Conservation (phyloP, 2,329 filamentous ascomycete genomes). For the Cyclaneusma minus region DNA sequence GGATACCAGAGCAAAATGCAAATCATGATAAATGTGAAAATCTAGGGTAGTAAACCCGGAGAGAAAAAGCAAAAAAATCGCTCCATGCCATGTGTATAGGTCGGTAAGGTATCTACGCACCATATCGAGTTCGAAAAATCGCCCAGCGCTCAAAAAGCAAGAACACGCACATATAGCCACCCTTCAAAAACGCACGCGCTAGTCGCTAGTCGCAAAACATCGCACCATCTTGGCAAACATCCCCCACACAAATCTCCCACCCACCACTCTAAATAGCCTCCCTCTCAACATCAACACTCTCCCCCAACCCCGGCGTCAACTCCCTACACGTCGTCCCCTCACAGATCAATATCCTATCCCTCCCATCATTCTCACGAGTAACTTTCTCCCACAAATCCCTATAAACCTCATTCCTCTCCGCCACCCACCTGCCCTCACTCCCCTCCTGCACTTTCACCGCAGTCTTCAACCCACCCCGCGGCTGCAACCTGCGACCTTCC, state of each 20-base stretch:
- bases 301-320: conserved; percentile 6
- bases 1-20: too few relatives aligned
- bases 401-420: conserved; percentile 30
- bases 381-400: conserved; percentile 20
- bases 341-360: conserved; percentile 28
- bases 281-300: not conserved
- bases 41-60: too few relatives aligned
- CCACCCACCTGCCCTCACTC: conserved; percentile 26
- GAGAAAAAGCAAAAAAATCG: too few relatives aligned
- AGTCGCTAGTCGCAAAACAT: too few relatives aligned
- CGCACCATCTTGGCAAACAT: too few relatives aligned
- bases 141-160: too few relatives aligned
- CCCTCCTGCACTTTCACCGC: conserved; percentile 11
- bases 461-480: conserved; percentile 11
- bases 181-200: too few relatives aligned
- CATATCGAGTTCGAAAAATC: too few relatives aligned
- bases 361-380: conserved; percentile 17
- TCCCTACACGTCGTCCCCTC: conserved; percentile 28
- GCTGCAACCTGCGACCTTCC: conserved; percentile 10
- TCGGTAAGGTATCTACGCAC: too few relatives aligned
- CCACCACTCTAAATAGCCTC: not conserved
- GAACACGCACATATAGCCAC: too few relatives aligned
- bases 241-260: not conserved
- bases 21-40: too few relatives aligned
- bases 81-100: too few relatives aligned